Percentiles rank a stretch among this genome's conserved stretches.
Evolutionary conservation across 1,284 basidiomycete species (phyloP).

Genomic region (Pisolithus thermaeus): DNA sequence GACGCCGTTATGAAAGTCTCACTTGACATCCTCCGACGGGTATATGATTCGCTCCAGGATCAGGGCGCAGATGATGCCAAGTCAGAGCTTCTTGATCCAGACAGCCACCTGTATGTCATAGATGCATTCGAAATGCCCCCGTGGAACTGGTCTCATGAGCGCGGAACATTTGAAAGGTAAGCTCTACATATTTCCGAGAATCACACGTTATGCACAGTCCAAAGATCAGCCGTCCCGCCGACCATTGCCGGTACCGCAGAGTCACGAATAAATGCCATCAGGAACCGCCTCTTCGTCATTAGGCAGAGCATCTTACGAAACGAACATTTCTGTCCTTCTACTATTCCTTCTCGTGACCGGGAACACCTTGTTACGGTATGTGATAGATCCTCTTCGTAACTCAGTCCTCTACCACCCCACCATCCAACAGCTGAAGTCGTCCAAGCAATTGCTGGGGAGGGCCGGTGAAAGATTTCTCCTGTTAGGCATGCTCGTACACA

Average conservation of each 20-base stretch:
- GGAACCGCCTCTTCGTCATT: slow-evolving; percentile 83
- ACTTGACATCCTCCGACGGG: slow-evolving; percentile 64
- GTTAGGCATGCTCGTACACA: slow-evolving; percentile 88
- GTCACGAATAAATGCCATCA: slow-evolving; percentile 68
- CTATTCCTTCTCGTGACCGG: slow-evolving; percentile 80
- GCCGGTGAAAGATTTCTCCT: slow-evolving; percentile 88
- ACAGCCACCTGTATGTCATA: slow-evolving; percentile 79
- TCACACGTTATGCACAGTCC: slow-evolving; percentile 8
- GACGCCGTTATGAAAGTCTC: slow-evolving; percentile 81
- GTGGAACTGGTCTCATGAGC: slow-evolving; percentile 83
- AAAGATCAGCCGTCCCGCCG: slow-evolving; percentile 41
- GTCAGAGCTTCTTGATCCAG: slow-evolving; percentile 73
- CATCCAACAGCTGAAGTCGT: slow-evolving; percentile 76
- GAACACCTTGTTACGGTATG: slow-evolving; percentile 80
- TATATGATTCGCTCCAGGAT: slow-evolving; percentile 79
- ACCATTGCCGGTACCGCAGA: slow-evolving; percentile 76
- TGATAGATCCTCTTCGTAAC: slow-evolving; percentile 8
- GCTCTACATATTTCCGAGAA: slow-evolving; percentile 12
- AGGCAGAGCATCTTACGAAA: slow-evolving; percentile 88
- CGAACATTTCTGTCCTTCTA: slow-evolving; percentile 94
- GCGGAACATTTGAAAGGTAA: slow-evolving; percentile 81
- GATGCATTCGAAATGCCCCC: slow-evolving; percentile 94
- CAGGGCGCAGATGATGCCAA: slow-evolving; percentile 54
- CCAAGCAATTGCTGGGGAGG: slow-evolving; percentile 92
- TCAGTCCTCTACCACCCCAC: slow-evolving; percentile 9